A percentile compares a stretch with the other conserved stretches of the same genome.
Evolutionary conservation across 2,329 filamentous ascomycete species (phyloP).

Genomic region (Pseudogymnoascus sp.): DNA sequence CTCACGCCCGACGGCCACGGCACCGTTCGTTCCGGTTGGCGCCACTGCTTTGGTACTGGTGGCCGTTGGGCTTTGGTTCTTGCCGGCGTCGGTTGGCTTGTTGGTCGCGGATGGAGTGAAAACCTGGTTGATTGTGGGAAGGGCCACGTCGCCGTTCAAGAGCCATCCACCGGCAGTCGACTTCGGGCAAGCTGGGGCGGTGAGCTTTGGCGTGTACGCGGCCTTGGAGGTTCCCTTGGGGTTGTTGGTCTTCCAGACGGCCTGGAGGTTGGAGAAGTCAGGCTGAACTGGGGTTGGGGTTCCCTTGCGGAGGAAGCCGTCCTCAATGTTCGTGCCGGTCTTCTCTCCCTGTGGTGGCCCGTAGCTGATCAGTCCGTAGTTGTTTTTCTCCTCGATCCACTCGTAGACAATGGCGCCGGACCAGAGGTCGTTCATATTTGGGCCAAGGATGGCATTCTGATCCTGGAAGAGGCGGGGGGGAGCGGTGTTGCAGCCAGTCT

Average conservation of each 20-base stretch:
- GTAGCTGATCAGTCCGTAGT: slow-evolving; percentile 76
- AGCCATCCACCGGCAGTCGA: slow-evolving; percentile 64
- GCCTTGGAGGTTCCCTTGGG: slow-evolving; percentile 60
- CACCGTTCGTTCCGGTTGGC: not conserved
- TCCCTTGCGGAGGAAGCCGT: slow-evolving; percentile 62
- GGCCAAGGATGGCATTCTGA: slow-evolving; percentile 68
- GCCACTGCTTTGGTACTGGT: not conserved
- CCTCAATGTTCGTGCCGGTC: slow-evolving; percentile 49
- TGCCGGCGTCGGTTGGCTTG: not conserved
- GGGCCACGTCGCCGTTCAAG: slow-evolving; percentile 58
- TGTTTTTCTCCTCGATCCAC: slow-evolving; percentile 78
- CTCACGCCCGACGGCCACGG: not conserved
- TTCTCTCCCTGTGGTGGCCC: slow-evolving; percentile 48
- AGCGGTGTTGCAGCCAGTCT: slow-evolving; percentile 71
- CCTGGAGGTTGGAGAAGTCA: slow-evolving; percentile 71
- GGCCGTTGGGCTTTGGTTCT: not conserved
- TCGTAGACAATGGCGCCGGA: slow-evolving; percentile 82
- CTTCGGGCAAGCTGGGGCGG: slow-evolving; percentile 60
- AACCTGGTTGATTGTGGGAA: slow-evolving; percentile 61
- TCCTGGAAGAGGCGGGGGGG: slow-evolving; percentile 59
- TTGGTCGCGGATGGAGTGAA: slow-evolving; percentile 20
- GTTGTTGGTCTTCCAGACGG: slow-evolving; percentile 64
- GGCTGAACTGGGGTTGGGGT: slow-evolving; percentile 65
- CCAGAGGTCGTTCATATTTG: slow-evolving; percentile 60
- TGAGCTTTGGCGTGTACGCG: slow-evolving; percentile 56